Evolutionary conservation across 1,284 basidiomycete species (phyloP), one percentile per base, ranked within the genome.

Genomic region (Coniferiporia sulphurascens): DNA sequence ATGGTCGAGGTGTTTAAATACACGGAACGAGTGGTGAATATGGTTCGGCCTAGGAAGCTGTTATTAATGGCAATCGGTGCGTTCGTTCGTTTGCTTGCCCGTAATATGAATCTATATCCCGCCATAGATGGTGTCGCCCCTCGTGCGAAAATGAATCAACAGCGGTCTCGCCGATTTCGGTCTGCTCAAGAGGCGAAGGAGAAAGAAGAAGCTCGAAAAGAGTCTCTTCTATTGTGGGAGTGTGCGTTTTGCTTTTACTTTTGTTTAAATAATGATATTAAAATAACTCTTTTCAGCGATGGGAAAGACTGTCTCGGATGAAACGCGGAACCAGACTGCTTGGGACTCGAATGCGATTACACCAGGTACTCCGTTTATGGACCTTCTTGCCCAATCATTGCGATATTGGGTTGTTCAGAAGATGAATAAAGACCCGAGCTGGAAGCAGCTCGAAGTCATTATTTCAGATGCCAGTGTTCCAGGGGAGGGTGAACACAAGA

Each of bases 311-410:
- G 77, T 97, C 21, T 89, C 84, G 21, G 94, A 98, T 17, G 89
- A 93, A 53, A 90, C 91, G 61, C 87, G 86, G 72, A 84, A 87
- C 65, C 90, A 93, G 72, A 89, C 89, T 70, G 76, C 91, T 0
- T 99, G 97, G 97, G 97, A 99, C 71, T 92, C 92, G 1, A 99
- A 99, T 71, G 96, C 95, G 49, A 99, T 99, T 70, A 99, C 97
- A 0, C 97, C 95, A 21, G 93, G 95, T 4, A 99, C 97, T 6
- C 97, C 97, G 0, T 99, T 99, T 76, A 99, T 99, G 97, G 87
- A 89, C 63, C 78, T 98, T 1, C 80, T 99, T 12, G 93, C 97
- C 2, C 72, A 81, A 17, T 94, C 93, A 13, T 74, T 99, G 60
- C 85, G 95, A 56, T 99, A 98, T 72, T 99, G 97, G 97, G 91